Percentiles rank a stretch among this genome's conserved stretches.
Evolutionary conservation across 306 rosid genomes (phyloP).

Genomic region (Acacia crassicarpa): DNA sequence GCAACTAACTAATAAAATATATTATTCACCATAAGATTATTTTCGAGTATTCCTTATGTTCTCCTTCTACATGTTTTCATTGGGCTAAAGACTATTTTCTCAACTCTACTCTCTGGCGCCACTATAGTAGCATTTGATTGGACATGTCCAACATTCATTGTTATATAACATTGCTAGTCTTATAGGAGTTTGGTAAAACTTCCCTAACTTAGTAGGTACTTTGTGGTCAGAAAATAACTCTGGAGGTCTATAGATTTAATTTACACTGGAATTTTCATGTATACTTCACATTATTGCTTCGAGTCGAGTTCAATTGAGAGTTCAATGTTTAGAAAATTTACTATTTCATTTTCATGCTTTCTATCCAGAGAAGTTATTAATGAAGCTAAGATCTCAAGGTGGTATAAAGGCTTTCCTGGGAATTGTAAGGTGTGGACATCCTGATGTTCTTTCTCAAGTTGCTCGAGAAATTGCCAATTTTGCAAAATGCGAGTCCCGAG

Average conservation of each 20-base stretch:
- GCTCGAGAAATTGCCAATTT: conserved; percentile 97
- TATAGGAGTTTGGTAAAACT: background rate
- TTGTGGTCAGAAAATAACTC: background rate
- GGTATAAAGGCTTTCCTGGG: conserved; percentile 94
- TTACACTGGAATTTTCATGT: background rate
- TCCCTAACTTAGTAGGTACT: background rate
- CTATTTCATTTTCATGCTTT: conserved; percentile 12
- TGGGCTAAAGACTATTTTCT: background rate
- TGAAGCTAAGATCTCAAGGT: conserved; percentile 83
- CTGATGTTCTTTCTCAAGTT: conserved; percentile 97
- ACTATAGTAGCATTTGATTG: background rate
- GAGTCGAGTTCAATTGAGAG: background rate
- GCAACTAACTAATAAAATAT: background rate
- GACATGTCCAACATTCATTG: background rate
- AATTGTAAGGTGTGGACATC: conserved; percentile 95
- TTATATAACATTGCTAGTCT: background rate
- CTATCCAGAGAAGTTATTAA: conserved; percentile 76
- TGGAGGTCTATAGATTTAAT: background rate
- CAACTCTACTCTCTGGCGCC: background rate
- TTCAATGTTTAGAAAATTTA: conserved; percentile 7
- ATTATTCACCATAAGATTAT: background rate
- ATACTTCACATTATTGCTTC: conserved; percentile 2
- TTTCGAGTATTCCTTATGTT: background rate
- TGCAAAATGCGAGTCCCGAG: conserved; percentile 97
- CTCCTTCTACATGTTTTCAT: background rate